phyloP scores from a whole-genome alignment of 2,329 filamentous ascomycete species.

The Claviceps cyperi region DNA sequence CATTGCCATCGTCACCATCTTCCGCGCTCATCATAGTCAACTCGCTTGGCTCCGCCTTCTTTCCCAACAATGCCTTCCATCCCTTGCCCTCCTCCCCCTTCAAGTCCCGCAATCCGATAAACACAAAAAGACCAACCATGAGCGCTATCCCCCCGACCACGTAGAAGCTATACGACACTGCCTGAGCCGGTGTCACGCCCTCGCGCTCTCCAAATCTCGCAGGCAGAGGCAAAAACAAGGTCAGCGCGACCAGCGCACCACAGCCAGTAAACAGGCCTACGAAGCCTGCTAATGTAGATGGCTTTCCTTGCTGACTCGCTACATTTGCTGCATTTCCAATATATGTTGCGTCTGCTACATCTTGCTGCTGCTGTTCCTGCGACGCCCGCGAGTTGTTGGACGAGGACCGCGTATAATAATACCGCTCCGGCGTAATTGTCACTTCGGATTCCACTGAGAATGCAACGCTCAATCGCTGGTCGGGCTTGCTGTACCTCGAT shows the following conservation, averaged over 20 bases:
- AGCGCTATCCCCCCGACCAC: slow-evolving; percentile 63
- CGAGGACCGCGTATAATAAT: slow-evolving; percentile 20
- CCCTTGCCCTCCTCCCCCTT: slow-evolving; percentile 67
- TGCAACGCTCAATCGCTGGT: slow-evolving; percentile 42
- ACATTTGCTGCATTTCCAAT: slow-evolving; percentile 4
- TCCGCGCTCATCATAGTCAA: slow-evolving; percentile 9
- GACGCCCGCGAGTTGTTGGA: slow-evolving; percentile 15
- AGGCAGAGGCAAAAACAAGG: slow-evolving; percentile 74
- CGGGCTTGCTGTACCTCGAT: slow-evolving; percentile 22
- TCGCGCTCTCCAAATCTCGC: slow-evolving; percentile 58
- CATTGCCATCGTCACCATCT: neutral
- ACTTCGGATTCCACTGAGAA: slow-evolving; percentile 59
- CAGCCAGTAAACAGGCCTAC: slow-evolving; percentile 89
- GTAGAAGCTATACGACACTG: slow-evolving; percentile 77
- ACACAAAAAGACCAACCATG: slow-evolving; percentile 58
- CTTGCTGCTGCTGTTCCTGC: slow-evolving; percentile 5
- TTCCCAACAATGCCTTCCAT: slow-evolving; percentile 43
- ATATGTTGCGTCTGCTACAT: slow-evolving; percentile 6
- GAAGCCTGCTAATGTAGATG: slow-evolving; percentile 60
- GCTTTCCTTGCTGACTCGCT: slow-evolving; percentile 24
- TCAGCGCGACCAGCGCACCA: slow-evolving; percentile 73
- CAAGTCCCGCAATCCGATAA: slow-evolving; percentile 56
- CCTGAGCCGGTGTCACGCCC: slow-evolving; percentile 57
- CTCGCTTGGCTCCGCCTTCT: slow-evolving; percentile 15
- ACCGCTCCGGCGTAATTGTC: slow-evolving; percentile 58